phyloP scores from a whole-genome alignment of 495 filamentous ascomycete genomes.

The Apiosordaria backusii region DNA sequence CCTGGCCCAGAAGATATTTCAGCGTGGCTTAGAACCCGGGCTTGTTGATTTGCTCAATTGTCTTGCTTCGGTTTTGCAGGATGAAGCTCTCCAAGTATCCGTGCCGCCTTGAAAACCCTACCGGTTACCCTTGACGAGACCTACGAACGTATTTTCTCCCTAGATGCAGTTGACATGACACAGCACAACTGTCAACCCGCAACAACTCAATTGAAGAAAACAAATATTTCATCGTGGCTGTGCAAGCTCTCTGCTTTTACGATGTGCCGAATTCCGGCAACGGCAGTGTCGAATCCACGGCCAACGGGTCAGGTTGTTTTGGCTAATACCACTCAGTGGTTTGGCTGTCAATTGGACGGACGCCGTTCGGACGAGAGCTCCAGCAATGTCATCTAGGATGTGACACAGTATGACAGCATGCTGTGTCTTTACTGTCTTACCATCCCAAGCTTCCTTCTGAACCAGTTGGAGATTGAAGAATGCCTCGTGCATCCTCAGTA shows the following conservation, averaged over 20 bases:
- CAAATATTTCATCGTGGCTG: neutral
- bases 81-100: too few species aligned
- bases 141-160: too few species aligned
- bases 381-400: neutral
- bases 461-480: neutral
- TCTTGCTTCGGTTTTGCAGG: too few species aligned
- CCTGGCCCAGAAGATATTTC: too few species aligned
- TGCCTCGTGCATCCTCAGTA: neutral
- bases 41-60: too few species aligned
- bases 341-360: neutral
- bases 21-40: too few species aligned
- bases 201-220: neutral
- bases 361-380: neutral
- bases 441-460: neutral
- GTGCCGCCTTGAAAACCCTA: too few species aligned
- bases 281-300: neutral
- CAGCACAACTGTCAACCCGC: neutral
- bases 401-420: neutral
- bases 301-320: neutral
- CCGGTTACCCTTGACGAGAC: too few species aligned
- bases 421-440: neutral
- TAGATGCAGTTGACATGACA: neutral
- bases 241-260: neutral
- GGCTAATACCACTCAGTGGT: neutral
- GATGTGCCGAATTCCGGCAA: neutral